Base-by-base conservation (phyloP, 1,139 yeast species). In the Lodderomyces theae region DNA sequence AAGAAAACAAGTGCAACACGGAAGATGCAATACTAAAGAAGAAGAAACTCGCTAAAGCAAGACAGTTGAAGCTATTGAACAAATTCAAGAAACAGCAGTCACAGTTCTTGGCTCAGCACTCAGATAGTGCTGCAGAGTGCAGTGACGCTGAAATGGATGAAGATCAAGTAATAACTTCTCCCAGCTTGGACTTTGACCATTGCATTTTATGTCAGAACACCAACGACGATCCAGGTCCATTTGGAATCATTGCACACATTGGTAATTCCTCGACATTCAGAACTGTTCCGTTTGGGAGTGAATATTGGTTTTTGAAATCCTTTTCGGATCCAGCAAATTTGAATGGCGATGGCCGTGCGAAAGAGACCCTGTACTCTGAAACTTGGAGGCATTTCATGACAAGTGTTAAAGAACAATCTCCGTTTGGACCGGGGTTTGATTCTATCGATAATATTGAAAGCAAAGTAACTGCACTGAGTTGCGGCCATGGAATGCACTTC, bases 401-500 rank as follows among this genome's bases (percentile, higher is more conserved):
- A 1, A 52, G 57, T 3, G 51, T 68, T 1, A 70, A 66, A 39
- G 63, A 67, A 1, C 58, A 61, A 2, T 55, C 63, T 43, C 79
- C 79, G 0, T 63, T 84, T 51, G 94, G 94, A 0, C 94, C 92
- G 0, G 90, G 90, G 0, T 86, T 83, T 52, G 77, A 81, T 1
- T 54, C 61, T 12, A 61, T 56, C 17, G 61, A 63, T 5, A 57
- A 64, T 42, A 66, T 69, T 35, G 71, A 72, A 32, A 69, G 64
- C 38, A 73, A 73, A 40, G 66, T 82, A 6, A 80, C 86, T 1
- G 70, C 89, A 5, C 80, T 83, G 51, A 82, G 95, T 40, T 92
- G 98, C 65, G 95, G 97, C 0, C 98, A 92, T 62, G 95, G 96
- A 1, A 84, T 92, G 81, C 98, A 92, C 60, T 80, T 77, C 49